Base-by-base conservation (phyloP, 805 yeast genomes). In the Metschnikowia drakensbergensis region DNA sequence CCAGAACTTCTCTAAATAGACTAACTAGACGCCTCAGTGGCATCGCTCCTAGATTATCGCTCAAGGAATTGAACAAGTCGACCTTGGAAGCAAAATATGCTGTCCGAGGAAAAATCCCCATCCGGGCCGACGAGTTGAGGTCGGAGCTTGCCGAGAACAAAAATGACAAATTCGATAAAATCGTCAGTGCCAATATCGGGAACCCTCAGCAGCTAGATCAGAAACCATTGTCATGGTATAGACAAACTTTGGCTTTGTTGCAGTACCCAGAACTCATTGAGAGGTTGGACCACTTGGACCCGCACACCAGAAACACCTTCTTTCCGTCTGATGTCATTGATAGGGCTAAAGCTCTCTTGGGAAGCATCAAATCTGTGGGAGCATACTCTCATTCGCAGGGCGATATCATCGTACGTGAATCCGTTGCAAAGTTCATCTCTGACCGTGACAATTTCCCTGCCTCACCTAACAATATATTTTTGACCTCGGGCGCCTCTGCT, bases 131-230 rank as follows among this genome's bases (percentile, higher is more conserved):
- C 59, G 87, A 89, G 62, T 71, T 94, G 50, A 76, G 83, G 50
- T 69, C 67, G 7, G 77, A 80, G 56, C 73, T 94, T 35, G 52
- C 58, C 23, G 63, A 66, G 8, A 64, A 70, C 37, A 83, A 86
- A 26, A 74, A 72, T 17, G 71, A 89, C 54, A 96, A 96, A 0
- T 94, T 90, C 63, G 69, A 78, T 37, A 72, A 79, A 51, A 87
- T 94, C 59, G 86, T 95, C 63, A 84, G 82, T 60, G 94, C 97
- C 54, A 94, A 94, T 65, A 94, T 94, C 54, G 99, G 99, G 29
- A 94, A 94, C 65, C 99, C 99, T 2, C 99, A 94, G 68, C 98
- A 92, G 65, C 76, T 94, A 63, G 92, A 89, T 58, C 99, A 94
- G 67, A 79, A 83, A 60, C 99, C 99, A 0, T 75, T 94, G 58